Conservation (phyloP, 805 yeast genomes). For the Wickerhamiella sorbophila region DNA sequence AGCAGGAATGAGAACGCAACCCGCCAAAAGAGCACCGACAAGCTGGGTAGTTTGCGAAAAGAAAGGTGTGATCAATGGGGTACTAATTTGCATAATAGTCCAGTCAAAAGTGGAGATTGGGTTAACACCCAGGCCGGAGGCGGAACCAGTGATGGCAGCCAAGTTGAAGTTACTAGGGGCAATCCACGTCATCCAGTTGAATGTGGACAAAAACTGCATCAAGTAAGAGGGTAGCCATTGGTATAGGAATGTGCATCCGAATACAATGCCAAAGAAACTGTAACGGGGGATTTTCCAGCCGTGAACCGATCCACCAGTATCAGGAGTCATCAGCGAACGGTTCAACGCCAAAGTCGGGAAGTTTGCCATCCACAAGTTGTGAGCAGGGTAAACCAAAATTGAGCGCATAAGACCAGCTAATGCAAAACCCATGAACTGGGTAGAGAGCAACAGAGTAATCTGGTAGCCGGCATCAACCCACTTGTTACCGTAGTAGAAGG, state of each 20-base stretch:
- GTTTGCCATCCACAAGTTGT: constrained; percentile 40
- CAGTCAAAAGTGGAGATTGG: constrained; percentile 42
- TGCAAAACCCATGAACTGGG: constrained; percentile 53
- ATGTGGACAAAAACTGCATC: constrained; percentile 44
- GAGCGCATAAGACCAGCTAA: constrained; percentile 52
- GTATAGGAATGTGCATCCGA: constrained; percentile 36
- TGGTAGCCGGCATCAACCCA: constrained; percentile 34
- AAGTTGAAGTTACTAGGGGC: constrained; percentile 34
- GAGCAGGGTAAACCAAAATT: constrained; percentile 38
- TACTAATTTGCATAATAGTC: constrained; percentile 26
- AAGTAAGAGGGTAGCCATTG: constrained; percentile 57
- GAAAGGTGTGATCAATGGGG: constrained; percentile 32
- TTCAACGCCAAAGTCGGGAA: constrained; percentile 38
- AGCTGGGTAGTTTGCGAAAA: constrained; percentile 25
- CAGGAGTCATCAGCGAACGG: constrained; percentile 32
- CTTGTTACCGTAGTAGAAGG: constrained; percentile 18
- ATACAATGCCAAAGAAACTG: constrained; percentile 33
- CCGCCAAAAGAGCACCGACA: constrained; percentile 27
- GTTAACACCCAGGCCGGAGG: constrained; percentile 36
- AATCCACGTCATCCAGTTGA: constrained; percentile 52
- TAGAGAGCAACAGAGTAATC: constrained; percentile 36
- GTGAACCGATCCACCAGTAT: constrained; percentile 31
- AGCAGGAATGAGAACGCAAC: constrained; percentile 20
- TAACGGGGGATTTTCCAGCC: constrained; percentile 47
- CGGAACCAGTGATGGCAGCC: constrained; percentile 36